A percentile compares a stretch with the other conserved stretches of the same genome.
Evolutionary conservation across 768 basidiomycete genomes (phyloP).

Genomic region (Guyanaporus albipodus): DNA sequence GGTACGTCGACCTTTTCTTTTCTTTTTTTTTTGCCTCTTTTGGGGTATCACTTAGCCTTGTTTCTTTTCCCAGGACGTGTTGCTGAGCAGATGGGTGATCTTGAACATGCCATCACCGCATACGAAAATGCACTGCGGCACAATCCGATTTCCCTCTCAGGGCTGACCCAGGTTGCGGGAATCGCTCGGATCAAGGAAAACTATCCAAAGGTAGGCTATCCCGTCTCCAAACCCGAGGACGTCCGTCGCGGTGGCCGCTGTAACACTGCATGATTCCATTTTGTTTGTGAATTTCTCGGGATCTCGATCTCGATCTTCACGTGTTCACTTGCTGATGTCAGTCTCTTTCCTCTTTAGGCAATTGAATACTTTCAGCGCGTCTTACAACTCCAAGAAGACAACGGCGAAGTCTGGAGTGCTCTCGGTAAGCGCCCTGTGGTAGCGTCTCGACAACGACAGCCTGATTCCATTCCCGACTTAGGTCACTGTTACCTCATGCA

Average conservation of each 20-base stretch:
- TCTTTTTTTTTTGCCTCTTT: no score
- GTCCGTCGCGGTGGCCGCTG: conserved; percentile 26
- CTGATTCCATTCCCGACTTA: conserved; percentile 29
- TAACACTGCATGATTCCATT: conserved; percentile 18
- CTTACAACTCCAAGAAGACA: conserved; percentile 85
- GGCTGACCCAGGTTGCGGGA: conserved; percentile 90
- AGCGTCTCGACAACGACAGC: conserved; percentile 10
- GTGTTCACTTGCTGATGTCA: conserved; percentile 31
- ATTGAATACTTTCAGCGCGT: conserved; percentile 97
- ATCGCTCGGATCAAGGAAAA: conserved; percentile 98
- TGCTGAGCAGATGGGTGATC: conserved; percentile 92
- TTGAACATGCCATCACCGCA: conserved; percentile 86
- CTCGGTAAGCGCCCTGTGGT: conserved; percentile 54
- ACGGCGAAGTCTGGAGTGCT: conserved; percentile 98
- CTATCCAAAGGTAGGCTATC: conserved; percentile 76
- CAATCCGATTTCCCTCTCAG: conserved; percentile 86
- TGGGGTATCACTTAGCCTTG: no score
- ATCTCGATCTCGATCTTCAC: conserved; percentile 31
- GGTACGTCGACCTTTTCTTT: conserved; percentile 41
- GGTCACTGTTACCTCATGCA: conserved; percentile 99
- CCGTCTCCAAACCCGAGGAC: conserved; percentile 30
- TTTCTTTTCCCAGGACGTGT: conserved; percentile 68
- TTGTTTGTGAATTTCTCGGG: conserved; percentile 13
- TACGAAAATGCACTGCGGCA: conserved; percentile 96
- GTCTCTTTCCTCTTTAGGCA: conserved; percentile 52